Evolutionary conservation across 352 stramenopile genomes (phyloP), one percentile per base, ranked within the genome.

Genomic region (Globisporangium mamillatum): DNA sequence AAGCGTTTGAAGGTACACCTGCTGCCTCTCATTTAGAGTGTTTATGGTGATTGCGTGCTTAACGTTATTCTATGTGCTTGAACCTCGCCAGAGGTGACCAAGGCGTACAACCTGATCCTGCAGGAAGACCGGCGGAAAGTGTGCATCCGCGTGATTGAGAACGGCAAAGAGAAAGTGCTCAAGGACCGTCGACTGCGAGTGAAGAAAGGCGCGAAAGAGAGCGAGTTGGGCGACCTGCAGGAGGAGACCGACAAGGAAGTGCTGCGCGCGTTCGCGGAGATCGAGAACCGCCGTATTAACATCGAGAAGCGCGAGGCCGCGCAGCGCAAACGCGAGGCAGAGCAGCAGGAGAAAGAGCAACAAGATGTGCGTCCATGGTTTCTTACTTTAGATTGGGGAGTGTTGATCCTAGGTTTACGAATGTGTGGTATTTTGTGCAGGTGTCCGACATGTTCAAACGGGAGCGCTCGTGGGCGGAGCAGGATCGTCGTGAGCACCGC

Each of bases 91-190:
- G 86, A 95, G 79, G 75, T 96, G 60, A 94, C 77, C n/a, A 94
- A 95, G 71, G 86, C 87, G 52, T 86, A 97, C 71, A 86, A 94
- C n/a, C 68, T 89, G 24, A 82, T 96, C n/a, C 76, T 77, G 60
- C 88, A 96, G 50, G 88, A 94, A 72, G 89, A 95, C 57, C 83
- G 88, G 18, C 84, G 84, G n/a, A 94, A 93, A 71, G 88, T 73
- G 25, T 92, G 75, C 69, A 82, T 91, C 59, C 80, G 78, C n/a
- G 79, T 89, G 56, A 97, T 97, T 32, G 79, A 91, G 52, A 93
- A 89, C 55, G 81, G 86, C 10, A 84, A 72, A 8, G 75, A 86
- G 20, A 79, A 79, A 18, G 86, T 91, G 9, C 75, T 91, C 9
- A 94, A 94, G 52, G 89, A 97, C 56, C 82, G 86, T 4, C 76